phyloP scores from a whole-genome alignment of 163 green algal species.

The Trebouxia gelatinosa region DNA sequence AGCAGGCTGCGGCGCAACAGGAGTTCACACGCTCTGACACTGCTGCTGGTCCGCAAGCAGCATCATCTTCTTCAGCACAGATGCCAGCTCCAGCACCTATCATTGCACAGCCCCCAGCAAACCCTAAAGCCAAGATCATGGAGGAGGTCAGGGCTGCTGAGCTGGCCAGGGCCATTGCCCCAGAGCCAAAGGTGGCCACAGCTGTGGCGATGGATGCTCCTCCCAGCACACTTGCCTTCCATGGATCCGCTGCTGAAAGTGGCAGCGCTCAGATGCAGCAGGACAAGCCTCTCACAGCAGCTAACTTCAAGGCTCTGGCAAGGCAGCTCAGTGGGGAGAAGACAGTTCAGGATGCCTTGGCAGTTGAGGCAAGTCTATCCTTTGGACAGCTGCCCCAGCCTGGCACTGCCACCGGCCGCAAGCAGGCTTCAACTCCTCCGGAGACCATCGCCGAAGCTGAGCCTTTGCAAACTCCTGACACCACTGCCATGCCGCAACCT shows the following conservation, averaged over 20 bases:
- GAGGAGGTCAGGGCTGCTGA: constrained; percentile 14
- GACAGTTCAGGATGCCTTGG: constrained; percentile 12
- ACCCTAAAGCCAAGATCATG: constrained; percentile 12
- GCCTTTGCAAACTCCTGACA: no score
- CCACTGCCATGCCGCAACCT: no score
- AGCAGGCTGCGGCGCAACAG: neutral
- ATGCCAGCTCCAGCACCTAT: neutral
- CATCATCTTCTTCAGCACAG: neutral
- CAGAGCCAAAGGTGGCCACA: neutral
- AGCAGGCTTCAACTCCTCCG: neutral
- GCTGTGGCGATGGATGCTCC: neutral
- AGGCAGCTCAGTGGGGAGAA: constrained; percentile 6
- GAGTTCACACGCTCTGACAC: no score
- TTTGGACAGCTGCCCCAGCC: neutral
- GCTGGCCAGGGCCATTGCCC: constrained; percentile 14
- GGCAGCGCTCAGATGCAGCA: neutral
- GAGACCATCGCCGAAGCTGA: constrained; percentile 19
- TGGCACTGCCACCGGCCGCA: neutral
- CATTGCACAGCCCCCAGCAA: neutral
- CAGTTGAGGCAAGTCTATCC: constrained; percentile 1
- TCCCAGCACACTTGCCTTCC: constrained; percentile 13
- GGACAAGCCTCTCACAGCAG: neutral
- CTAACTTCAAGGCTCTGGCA: constrained; percentile 13
- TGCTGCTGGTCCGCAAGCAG: neutral
- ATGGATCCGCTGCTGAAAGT: neutral